Percentiles rank a stretch among this genome's conserved stretches.
Conservation (phyloP, 176 grass and related monocot species). For the Eleusine indica region DNA sequence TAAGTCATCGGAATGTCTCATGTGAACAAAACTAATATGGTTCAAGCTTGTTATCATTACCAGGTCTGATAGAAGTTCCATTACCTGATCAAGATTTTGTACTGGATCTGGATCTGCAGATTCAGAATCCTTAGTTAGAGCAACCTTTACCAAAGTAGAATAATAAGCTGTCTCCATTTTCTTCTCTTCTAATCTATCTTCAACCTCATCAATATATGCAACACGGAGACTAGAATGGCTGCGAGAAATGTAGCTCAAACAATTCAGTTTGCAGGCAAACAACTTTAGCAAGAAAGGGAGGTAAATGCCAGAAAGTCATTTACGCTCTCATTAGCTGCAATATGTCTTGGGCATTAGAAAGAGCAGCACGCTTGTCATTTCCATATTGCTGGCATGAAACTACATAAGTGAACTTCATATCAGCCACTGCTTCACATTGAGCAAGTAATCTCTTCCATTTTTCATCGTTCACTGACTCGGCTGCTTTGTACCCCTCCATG, state of each 20-base stretch:
- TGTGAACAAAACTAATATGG: constrained; percentile 5
- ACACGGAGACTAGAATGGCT: constrained; percentile 95
- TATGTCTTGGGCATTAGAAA: constrained; percentile 78
- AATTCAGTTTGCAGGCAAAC: constrained; percentile 23
- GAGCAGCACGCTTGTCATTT: constrained; percentile 86
- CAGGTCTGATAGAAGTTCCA: constrained; percentile 3
- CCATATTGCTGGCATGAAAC: constrained; percentile 98
- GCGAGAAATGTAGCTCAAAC: constrained; percentile 25
- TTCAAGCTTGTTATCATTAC: constrained; percentile 20
- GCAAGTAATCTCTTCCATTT: constrained; percentile 65
- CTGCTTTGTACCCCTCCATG: constrained; percentile 94
- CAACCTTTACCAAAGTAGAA: constrained; percentile 90
- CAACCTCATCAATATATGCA: constrained; percentile 89
- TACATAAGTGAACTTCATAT: constrained; percentile 97
- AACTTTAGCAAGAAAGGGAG: constrained; percentile 18
- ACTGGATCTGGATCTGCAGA: constrained; percentile 58
- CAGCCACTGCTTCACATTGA: constrained; percentile 83
- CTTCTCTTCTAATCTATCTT: constrained; percentile 64
- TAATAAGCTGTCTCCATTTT: constrained; percentile 88
- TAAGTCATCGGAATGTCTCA: background rate
- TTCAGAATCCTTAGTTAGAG: constrained; percentile 70
- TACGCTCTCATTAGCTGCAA: constrained; percentile 92
- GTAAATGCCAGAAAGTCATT: constrained; percentile 31
- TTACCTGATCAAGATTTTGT: constrained; percentile 94
- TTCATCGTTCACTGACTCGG: constrained; percentile 64